Evolutionary conservation across 129 eudicot species (phyloP), one percentile per base, ranked within the genome.

Genomic region (Arctium minus): DNA sequence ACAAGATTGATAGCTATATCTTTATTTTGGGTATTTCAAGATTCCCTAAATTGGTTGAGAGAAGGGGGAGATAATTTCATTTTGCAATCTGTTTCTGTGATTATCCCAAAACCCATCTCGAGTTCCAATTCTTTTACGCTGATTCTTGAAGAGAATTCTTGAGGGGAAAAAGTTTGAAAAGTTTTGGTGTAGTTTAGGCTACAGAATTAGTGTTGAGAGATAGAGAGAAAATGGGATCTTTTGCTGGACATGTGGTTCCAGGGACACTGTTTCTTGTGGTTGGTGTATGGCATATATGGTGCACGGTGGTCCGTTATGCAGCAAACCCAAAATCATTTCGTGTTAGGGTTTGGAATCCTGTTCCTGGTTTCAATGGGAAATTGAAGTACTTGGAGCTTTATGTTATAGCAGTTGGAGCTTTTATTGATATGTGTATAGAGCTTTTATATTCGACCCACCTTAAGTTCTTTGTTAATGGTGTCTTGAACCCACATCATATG

Each of bases 241-340:
- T 96, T 87, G 68, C 75, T n/a, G 99, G 99, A 76, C 99, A 96
- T 81, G 90, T 81, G 65, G 83, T 96, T 85, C 99, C 99, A 27
- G 99, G 99, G 78, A 89, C 99, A 12, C 80, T 95, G 89, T 95
- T 95, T 91, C 86, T 95, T 78, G 33, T 90, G 65, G 94, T 95
- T 82, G 99, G 97, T 2, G 70, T 91, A 42, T 92, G 97, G 99
- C 99, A 95, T 79, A 86, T 91, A 80, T 95, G 97, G 99, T 80
- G 92, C 81, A 70, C 93, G 32, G 79, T 95, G 81, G 88, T 80
- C 4, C 85, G 99, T 80, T 92, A 89, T 75, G 87, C 82, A 38
- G 75, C 92, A 8, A 85, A 91, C 74, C 99, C 97, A 10, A 84
- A 86, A 30, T 75, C 86, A 0, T 95, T 89, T 73, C 88, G 92